Evolutionary conservation across 2,329 filamentous ascomycete species (phyloP), one percentile per base, ranked within the genome.

Genomic region (Aspergillus sp.): DNA sequence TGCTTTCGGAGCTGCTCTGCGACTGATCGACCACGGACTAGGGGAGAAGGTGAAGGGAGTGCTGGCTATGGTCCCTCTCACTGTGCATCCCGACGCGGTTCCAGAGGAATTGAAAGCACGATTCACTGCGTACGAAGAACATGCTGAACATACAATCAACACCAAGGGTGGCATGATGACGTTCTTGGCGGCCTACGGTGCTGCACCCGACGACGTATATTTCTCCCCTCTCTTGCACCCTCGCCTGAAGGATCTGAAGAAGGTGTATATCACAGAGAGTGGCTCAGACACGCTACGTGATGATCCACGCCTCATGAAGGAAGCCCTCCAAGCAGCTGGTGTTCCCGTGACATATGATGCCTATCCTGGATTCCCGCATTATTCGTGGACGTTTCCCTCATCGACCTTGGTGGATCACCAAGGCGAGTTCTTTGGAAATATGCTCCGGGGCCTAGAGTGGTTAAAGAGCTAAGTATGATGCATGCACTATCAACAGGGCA

Each of bases 1-100:
- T 17, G 70, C 71, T 0, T 62, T 76, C 8, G 66, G 65, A 10
- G 53, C 65, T 13, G 72, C 70, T 17, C 61, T 76, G 51, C 67
- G 61, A 50, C 59, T 73, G 11, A 60, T 75, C 47, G 72, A 75
- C 46, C 64, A 69, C 17, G 69, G 66, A 2, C 46, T 64, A 5
- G 65, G 62, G 19, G 60, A 66, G 22, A 55, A 61, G 1, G 51
- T 76, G n/a, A 64, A 68, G n/a, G 73, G 73, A 20, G 64, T 75
- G 3, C 56, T 73, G 3, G 68, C 68, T 1, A 54, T 72, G 16
- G 67, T 72, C 5, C 73, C 73, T 6, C 62, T 61, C 3, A 69
- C 71, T 0, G 56, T 73, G 4, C 71, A 73, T 50, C 69, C 63
- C 7, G 65, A 71, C 40, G 63, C 61, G 30, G 65, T 74, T 9